Conservation (phyloP, 108 stramenopile species). For the Pseudonitzschia multistriata region DNA sequence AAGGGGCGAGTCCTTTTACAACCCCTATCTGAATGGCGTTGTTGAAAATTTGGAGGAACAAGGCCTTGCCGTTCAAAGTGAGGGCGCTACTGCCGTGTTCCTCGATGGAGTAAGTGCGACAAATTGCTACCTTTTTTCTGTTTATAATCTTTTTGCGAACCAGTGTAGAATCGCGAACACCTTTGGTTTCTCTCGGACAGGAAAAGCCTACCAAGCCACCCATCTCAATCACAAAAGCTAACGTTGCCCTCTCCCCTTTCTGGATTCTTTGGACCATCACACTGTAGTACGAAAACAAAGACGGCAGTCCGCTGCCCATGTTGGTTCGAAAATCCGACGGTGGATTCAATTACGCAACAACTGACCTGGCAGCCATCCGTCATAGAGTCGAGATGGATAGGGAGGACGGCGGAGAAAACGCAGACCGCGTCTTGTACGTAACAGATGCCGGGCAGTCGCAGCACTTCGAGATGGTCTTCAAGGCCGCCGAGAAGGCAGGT, state of each 20-base stretch:
- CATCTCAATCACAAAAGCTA: neutral
- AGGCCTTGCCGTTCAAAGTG: conserved; percentile 81
- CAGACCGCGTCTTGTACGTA: conserved; percentile 88
- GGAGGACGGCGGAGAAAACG: conserved; percentile 71
- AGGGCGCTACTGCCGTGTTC: conserved; percentile 88
- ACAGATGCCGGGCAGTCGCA: conserved; percentile 96
- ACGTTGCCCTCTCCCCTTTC: neutral
- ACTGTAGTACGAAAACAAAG: conserved; percentile 61
- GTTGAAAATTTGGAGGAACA: conserved; percentile 77
- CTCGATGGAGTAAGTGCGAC: conserved; percentile 65
- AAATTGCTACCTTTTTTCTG: neutral
- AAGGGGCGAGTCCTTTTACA: conserved; percentile 97
- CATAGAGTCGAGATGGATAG: conserved; percentile 71
- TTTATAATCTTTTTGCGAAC: conserved; percentile 1
- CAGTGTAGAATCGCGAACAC: no score
- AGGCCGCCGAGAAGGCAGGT: conserved; percentile 82
- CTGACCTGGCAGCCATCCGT: conserved; percentile 95
- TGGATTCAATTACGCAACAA: conserved; percentile 97
- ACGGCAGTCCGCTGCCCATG: conserved; percentile 86
- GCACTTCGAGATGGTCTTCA: conserved; percentile 95
- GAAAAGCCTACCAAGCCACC: neutral
- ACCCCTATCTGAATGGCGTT: conserved; percentile 80
- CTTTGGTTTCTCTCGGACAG: no score
- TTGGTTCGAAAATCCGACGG: conserved; percentile 95
- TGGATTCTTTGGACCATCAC: neutral